phyloP scores from a whole-genome alignment of 306 rosid genomes.

The Castanopsis chinensis region DNA sequence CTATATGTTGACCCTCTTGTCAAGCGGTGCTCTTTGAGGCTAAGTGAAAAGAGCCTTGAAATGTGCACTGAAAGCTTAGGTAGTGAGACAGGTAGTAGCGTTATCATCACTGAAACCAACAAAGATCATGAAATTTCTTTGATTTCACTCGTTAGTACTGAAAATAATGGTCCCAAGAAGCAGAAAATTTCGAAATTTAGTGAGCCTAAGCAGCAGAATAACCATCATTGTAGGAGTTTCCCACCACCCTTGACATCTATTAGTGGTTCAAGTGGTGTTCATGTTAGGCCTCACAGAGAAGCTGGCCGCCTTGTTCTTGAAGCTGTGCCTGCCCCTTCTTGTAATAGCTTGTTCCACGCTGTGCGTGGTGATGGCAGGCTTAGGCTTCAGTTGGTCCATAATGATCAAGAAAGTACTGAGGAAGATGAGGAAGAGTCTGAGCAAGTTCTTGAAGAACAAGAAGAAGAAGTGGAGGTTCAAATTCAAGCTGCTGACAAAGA shows the following conservation, averaged over 20 bases:
- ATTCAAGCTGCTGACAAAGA: not conserved
- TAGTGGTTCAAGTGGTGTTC: conserved; percentile 43
- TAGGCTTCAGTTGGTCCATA: conserved; percentile 32
- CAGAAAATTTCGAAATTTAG: not conserved
- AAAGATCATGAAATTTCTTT: conserved; percentile 34
- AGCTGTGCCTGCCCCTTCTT: conserved; percentile 42
- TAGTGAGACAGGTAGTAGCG: conserved; percentile 72
- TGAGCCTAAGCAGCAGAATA: conserved; percentile 18
- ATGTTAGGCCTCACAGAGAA: conserved; percentile 63
- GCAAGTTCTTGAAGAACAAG: not conserved
- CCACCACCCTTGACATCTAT: conserved; percentile 74
- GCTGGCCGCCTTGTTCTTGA: conserved; percentile 70
- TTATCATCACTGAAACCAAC: conserved; percentile 6
- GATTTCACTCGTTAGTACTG: conserved; percentile 19
- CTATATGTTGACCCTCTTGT: conserved; percentile 56
- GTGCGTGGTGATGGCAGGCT: conserved; percentile 71
- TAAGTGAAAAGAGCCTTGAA: conserved; percentile 59
- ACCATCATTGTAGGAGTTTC: conserved; percentile 26
- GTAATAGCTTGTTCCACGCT: conserved; percentile 38
- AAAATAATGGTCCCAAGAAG: not conserved
- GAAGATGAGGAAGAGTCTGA: conserved; percentile 14
- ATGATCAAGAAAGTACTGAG: not conserved
- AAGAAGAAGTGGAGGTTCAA: conserved; percentile 14
- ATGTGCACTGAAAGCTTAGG: conserved; percentile 84
- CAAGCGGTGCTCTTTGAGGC: conserved; percentile 40